Conservation (phyloP, 2,329 filamentous ascomycete genomes). For the Hypoxylon sp. region DNA sequence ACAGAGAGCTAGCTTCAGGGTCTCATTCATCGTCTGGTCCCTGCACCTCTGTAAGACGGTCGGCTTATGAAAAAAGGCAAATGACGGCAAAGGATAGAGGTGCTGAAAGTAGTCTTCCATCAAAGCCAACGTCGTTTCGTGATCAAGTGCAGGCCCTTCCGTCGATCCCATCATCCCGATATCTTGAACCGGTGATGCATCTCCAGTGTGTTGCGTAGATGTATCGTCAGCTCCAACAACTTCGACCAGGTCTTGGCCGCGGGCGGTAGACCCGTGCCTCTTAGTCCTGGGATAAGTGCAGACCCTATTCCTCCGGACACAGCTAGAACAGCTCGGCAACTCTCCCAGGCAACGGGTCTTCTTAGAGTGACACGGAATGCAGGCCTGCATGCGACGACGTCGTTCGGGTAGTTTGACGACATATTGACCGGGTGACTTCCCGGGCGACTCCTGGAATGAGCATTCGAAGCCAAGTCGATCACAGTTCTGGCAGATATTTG, state of each 20-base stretch:
- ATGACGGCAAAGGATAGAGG: constrained; percentile 55
- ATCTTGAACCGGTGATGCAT: constrained; percentile 18
- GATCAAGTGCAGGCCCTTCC: constrained; percentile 35
- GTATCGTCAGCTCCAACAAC: constrained; percentile 4
- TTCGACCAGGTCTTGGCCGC: constrained; percentile 4
- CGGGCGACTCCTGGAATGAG: constrained; percentile 53
- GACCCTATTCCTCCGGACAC: constrained; percentile 47
- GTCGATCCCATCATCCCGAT: constrained; percentile 26
- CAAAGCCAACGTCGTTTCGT: constrained; percentile 40
- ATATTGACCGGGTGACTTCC: constrained; percentile 46
- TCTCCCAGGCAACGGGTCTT: constrained; percentile 54
- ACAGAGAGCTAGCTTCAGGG: constrained; percentile 54
- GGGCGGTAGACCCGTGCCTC: constrained; percentile 26
- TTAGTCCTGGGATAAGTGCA: constrained; percentile 49
- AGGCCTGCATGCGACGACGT: constrained; percentile 52
- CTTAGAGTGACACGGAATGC: constrained; percentile 51
- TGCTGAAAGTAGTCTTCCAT: constrained; percentile 53
- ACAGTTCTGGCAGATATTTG: constrained; percentile 54
- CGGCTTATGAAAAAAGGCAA: constrained; percentile 56
- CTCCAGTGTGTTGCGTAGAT: constrained; percentile 3
- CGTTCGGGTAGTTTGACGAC: constrained; percentile 49
- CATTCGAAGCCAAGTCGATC: constrained; percentile 55
- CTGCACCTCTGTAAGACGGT: constrained; percentile 53
- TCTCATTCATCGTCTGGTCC: constrained; percentile 52
- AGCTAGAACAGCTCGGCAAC: constrained; percentile 52